phyloP scores from a whole-genome alignment of 495 filamentous ascomycete species.

The Cladorrhinum samala region DNA sequence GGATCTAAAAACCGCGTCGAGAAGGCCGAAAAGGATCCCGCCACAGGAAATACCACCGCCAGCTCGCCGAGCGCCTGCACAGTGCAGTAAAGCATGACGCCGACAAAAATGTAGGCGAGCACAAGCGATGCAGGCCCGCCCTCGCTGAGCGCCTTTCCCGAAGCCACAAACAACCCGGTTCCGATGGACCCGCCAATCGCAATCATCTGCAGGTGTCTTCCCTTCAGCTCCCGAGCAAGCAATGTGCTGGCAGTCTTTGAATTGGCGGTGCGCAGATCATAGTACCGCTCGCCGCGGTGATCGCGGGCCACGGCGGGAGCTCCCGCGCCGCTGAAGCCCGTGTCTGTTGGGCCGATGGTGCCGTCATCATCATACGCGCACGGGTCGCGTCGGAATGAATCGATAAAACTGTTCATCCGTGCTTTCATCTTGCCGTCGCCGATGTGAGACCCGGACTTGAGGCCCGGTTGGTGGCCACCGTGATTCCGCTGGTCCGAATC shows the following conservation, averaged over 20 bases:
- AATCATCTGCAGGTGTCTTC: constrained; percentile 92
- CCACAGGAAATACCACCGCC: constrained; percentile 85
- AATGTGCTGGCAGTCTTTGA: constrained; percentile 23
- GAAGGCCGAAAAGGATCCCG: constrained; percentile 87
- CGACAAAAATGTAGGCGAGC: constrained; percentile 75
- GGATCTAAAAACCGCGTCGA: constrained; percentile 91
- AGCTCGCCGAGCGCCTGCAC: constrained; percentile 90
- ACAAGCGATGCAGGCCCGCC: constrained; percentile 85
- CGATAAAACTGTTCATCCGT: constrained; percentile 18
- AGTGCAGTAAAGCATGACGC: constrained; percentile 85
- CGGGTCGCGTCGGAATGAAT: constrained; percentile 25
- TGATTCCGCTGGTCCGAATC: background rate
- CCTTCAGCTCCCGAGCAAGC: constrained; percentile 72
- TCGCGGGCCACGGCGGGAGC: constrained; percentile 3
- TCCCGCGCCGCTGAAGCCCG: background rate
- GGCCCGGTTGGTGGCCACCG: background rate
- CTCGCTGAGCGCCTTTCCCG: constrained; percentile 65
- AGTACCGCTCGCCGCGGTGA: constrained; percentile 20
- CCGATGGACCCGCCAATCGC: constrained; percentile 95
- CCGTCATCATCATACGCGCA: background rate
- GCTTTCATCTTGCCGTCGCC: constrained; percentile 10
- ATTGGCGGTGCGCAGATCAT: constrained; percentile 21
- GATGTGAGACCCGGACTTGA: background rate
- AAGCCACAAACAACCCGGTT: constrained; percentile 87
- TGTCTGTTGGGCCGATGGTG: background rate